Evolutionary conservation across 2,329 filamentous ascomycete genomes (phyloP).

Genomic region (Bisporella sp.): DNA sequence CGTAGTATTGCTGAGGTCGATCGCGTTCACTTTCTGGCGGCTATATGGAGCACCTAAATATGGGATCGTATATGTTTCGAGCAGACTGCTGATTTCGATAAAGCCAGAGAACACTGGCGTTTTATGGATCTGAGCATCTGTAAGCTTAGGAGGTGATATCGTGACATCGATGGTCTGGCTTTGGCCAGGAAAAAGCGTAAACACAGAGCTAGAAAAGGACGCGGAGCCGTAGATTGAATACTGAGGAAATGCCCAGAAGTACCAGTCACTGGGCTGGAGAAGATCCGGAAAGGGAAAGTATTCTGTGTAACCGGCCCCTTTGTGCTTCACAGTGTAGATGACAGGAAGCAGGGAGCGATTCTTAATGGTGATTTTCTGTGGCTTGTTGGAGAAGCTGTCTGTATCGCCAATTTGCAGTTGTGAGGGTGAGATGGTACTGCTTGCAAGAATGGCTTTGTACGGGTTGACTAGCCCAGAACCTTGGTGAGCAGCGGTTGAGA

Average conservation of each 20-base stretch:
- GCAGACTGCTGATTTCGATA: slow-evolving; percentile 12
- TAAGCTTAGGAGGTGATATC: slow-evolving; percentile 8
- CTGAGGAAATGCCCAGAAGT: slow-evolving; percentile 12
- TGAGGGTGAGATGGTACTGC: slow-evolving; percentile 17
- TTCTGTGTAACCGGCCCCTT: slow-evolving; percentile 19
- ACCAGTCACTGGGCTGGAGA: too few relatives aligned
- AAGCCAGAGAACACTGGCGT: slow-evolving; percentile 22
- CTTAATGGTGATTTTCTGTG: slow-evolving; percentile 18
- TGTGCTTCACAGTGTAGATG: slow-evolving; percentile 18
- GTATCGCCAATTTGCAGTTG: slow-evolving; percentile 15
- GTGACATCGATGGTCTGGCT: slow-evolving; percentile 12
- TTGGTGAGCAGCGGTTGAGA: slow-evolving; percentile 27
- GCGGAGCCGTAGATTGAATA: slow-evolving; percentile 18
- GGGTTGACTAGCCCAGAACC: slow-evolving; percentile 29
- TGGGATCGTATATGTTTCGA: slow-evolving; percentile 16
- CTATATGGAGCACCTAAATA: slow-evolving; percentile 22
- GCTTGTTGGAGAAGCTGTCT: slow-evolving; percentile 3
- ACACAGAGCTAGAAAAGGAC: slow-evolving; percentile 11
- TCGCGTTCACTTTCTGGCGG: slow-evolving; percentile 11
- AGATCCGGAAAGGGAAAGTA: slow-evolving; percentile 3
- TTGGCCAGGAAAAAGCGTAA: slow-evolving; percentile 15
- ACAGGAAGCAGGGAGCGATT: slow-evolving; percentile 15
- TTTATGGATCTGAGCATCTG: slow-evolving; percentile 11
- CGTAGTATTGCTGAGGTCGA: not conserved
- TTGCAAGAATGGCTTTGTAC: slow-evolving; percentile 23